Evolutionary conservation across 108 stramenopile species (phyloP).

Genomic region (Skeletonema grethae): DNA sequence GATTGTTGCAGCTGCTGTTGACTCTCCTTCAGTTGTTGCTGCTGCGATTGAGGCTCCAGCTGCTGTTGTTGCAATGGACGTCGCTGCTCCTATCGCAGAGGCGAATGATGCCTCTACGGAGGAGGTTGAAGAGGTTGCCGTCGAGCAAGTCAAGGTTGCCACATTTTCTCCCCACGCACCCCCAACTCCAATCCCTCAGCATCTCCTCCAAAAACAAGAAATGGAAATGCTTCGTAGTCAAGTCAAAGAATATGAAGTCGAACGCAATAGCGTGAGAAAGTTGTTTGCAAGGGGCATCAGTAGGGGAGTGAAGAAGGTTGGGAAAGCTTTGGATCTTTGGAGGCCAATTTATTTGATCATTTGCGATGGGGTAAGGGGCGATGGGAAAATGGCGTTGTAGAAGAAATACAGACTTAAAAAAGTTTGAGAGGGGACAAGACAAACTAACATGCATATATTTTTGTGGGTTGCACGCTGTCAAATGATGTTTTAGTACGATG

Average conservation of each 20-base stretch:
- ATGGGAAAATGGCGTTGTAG: background rate
- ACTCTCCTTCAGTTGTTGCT: background rate
- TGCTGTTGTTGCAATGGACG: conserved; percentile 1
- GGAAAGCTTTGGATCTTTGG: conserved; percentile 30
- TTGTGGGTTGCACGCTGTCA: conserved; percentile 2
- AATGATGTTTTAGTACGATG: background rate
- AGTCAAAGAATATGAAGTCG: conserved; percentile 22
- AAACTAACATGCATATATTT: background rate
- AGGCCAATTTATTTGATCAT: conserved; percentile 23
- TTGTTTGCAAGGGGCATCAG: conserved; percentile 17
- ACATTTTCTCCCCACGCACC: conserved; percentile 27
- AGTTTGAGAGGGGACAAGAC: background rate
- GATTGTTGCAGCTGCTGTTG: conserved; percentile 11
- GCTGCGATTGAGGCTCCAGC: background rate
- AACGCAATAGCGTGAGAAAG: conserved; percentile 22
- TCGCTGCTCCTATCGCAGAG: background rate
- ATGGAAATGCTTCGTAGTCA: conserved; percentile 23
- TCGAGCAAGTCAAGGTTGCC: background rate
- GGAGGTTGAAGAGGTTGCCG: too few relatives aligned
- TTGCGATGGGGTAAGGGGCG: background rate
- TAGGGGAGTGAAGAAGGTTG: conserved; percentile 21
- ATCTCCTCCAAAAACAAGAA: conserved; percentile 26
- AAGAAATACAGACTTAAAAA: background rate
- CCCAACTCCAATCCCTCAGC: conserved; percentile 11
- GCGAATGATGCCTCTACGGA: background rate